phyloP scores from a whole-genome alignment of 169 alveolate genomes.

The Ichthyophthirius multifiliis region DNA sequence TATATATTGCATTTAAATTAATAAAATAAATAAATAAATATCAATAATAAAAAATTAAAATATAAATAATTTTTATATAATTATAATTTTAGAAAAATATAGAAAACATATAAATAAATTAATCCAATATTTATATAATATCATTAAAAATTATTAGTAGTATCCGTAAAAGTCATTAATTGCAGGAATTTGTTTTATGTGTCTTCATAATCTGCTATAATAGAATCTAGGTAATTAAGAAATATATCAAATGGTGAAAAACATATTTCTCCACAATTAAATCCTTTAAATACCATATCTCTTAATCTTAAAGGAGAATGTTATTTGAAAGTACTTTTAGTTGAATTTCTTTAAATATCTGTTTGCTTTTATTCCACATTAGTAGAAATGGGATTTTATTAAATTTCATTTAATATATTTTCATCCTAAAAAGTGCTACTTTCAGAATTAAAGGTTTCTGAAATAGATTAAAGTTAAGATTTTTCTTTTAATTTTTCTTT shows the following conservation, averaged over 20 bases:
- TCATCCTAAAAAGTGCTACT: background rate
- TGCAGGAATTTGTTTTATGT: too few species aligned
- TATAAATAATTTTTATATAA: too few species aligned
- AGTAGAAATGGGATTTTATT: background rate
- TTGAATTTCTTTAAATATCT: background rate
- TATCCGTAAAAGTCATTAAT: too few species aligned
- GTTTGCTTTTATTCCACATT: background rate
- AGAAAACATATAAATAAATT: too few species aligned
- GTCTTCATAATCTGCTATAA: background rate
- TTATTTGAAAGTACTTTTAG: background rate
- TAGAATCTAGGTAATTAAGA: background rate
- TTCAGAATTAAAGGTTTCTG: background rate
- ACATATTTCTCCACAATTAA: constrained; percentile 2
- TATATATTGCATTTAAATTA: too few species aligned
- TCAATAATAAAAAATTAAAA: too few species aligned
- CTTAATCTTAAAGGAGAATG: background rate
- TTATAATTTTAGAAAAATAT: too few species aligned
- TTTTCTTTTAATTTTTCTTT: background rate
- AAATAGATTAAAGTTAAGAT: background rate
- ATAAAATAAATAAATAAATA: too few species aligned
- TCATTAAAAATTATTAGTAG: too few species aligned
- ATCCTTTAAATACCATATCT: constrained; percentile 9
- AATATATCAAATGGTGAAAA: constrained; percentile 1
- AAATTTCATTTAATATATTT: background rate
- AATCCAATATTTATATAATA: too few species aligned